Evolutionary conservation across 768 basidiomycete species (phyloP).

Genomic region (Lyophyllum decastes): DNA sequence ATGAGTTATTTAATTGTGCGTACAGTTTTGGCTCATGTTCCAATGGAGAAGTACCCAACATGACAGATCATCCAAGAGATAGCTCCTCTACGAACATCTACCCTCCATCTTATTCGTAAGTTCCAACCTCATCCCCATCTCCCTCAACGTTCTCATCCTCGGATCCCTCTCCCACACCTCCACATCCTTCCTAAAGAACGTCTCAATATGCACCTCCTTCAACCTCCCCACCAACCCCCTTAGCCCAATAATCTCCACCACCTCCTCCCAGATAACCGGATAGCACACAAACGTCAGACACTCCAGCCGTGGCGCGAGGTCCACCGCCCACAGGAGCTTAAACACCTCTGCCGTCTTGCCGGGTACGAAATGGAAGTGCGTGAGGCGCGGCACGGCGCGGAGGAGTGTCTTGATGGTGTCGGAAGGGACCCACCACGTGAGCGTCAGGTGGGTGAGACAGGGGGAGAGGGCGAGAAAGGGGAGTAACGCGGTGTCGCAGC

Average conservation of each 20-base stretch:
- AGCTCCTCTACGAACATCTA: neutral
- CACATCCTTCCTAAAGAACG: neutral
- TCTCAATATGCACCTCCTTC: neutral
- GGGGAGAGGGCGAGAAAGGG: neutral
- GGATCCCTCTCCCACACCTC: slow-evolving; percentile 5
- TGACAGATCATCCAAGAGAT: too few species aligned
- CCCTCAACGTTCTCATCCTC: neutral
- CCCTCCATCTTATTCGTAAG: neutral
- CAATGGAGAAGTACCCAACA: too few species aligned
- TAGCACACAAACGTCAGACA: slow-evolving; percentile 3
- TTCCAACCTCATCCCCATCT: slow-evolving; percentile 1
- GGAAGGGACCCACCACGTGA: slow-evolving; percentile 1
- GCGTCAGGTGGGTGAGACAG: neutral
- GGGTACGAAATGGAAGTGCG: slow-evolving; percentile 6
- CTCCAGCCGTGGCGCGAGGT: neutral
- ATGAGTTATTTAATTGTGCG: too few species aligned
- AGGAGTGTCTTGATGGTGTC: slow-evolving; percentile 1
- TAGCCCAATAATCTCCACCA: slow-evolving; percentile 5
- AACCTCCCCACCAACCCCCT: neutral
- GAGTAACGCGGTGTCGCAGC: neutral
- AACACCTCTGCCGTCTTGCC: slow-evolving; percentile 5
- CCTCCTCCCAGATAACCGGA: slow-evolving; percentile 1
- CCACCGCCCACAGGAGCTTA: slow-evolving; percentile 4
- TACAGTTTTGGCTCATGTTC: too few species aligned
- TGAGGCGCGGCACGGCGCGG: neutral